A percentile compares a stretch with the other conserved stretches of the same genome.
phyloP scores from a whole-genome alignment of 768 basidiomycete genomes.

The Tricholoma bakamatsutake region DNA sequence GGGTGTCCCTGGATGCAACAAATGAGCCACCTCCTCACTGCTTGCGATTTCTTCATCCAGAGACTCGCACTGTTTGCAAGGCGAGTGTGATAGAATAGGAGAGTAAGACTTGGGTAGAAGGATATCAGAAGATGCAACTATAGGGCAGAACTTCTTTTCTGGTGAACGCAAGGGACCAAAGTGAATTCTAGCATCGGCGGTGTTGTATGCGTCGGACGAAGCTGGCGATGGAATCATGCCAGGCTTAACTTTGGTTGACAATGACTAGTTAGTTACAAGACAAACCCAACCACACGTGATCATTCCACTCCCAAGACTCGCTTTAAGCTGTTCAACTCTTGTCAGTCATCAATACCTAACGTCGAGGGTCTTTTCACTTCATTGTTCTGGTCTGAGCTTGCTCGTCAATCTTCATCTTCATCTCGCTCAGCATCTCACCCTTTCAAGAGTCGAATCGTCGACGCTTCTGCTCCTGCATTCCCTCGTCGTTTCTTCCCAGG shows the following conservation, averaged over 20 bases:
- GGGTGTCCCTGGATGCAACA: slow-evolving; percentile 42
- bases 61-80: not conserved
- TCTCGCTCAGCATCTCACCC: too few relatives aligned
- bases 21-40: slow-evolving; percentile 6
- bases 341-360: not conserved
- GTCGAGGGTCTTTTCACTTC: slow-evolving; percentile 25
- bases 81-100: not conserved
- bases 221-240: slow-evolving; percentile 13
- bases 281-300: not conserved
- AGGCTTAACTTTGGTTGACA: too few relatives aligned
- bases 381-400: slow-evolving; percentile 42
- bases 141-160: slow-evolving; percentile 39
- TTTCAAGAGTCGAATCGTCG: slow-evolving; percentile 22
- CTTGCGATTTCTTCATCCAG: not conserved
- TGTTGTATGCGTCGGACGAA: slow-evolving; percentile 34
- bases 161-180: slow-evolving; percentile 50
- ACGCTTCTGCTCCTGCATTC: slow-evolving; percentile 20
- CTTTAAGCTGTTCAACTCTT: not conserved
- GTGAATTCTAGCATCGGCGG: slow-evolving; percentile 38
- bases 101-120: too few relatives aligned
- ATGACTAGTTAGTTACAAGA: not conserved
- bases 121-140: slow-evolving; percentile 39
- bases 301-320: not conserved
- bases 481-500: slow-evolving; percentile 1
- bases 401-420: slow-evolving; percentile 45